A percentile compares a stretch with the other conserved stretches of the same genome.
phyloP scores from a whole-genome alignment of 2,329 filamentous ascomycete genomes.

The Monilinia polystroma region DNA sequence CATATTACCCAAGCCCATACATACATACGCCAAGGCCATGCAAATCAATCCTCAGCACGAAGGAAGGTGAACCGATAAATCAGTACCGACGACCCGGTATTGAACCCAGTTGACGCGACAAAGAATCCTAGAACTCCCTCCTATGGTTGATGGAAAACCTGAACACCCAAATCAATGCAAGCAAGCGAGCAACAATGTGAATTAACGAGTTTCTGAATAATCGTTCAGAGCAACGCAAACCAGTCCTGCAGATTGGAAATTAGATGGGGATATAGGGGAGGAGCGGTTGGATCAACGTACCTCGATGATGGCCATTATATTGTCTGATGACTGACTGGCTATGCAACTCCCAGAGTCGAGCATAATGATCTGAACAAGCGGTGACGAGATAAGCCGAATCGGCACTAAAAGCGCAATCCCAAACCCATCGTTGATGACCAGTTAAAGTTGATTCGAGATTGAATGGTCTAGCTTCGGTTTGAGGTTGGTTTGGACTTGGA shows the following conservation, averaged over 20 bases:
- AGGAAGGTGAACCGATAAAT: background rate
- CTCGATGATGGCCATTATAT: constrained; percentile 74
- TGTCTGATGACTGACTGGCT: constrained; percentile 70
- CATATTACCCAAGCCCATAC: background rate
- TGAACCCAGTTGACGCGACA: background rate
- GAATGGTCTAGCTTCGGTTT: constrained; percentile 51
- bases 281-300: constrained; percentile 44
- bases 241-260: constrained; percentile 21
- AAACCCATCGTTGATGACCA: constrained; percentile 74
- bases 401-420: constrained; percentile 75
- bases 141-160: background rate
- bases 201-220: constrained; percentile 43
- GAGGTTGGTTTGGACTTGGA: constrained; percentile 33
- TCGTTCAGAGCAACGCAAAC: constrained; percentile 74
- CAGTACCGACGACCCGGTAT: background rate
- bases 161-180: constrained; percentile 17
- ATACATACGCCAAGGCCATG: constrained; percentile 9
- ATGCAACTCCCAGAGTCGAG: constrained; percentile 68
- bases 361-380: constrained; percentile 72
- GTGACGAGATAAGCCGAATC: constrained; percentile 74
- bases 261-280: background rate
- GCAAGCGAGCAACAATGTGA: background rate
- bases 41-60: background rate
- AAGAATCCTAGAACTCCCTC: constrained; percentile 20
- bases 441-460: constrained; percentile 68